A percentile compares a stretch with the other conserved stretches of the same genome.
Evolutionary conservation across 2,329 filamentous ascomycete genomes (phyloP).

Genomic region (Leptographium wingfieldii): DNA sequence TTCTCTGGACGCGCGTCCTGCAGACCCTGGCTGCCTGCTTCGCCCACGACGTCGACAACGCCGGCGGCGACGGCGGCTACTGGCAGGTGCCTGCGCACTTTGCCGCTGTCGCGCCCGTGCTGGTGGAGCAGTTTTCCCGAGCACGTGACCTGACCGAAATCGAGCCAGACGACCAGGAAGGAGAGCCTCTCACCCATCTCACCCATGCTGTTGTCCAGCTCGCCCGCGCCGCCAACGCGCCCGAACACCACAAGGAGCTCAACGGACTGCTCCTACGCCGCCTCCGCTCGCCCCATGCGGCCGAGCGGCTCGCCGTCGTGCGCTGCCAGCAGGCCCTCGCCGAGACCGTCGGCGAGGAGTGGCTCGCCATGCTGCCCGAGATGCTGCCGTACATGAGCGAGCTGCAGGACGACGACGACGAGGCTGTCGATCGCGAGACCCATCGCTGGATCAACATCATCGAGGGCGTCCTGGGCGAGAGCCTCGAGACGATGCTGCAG

Average conservation of each 20-base stretch:
- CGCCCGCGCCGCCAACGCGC: slow-evolving; percentile 66
- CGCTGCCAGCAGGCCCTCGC: slow-evolving; percentile 71
- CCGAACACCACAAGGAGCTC: slow-evolving; percentile 82
- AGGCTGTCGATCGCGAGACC: slow-evolving; percentile 80
- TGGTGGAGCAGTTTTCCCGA: slow-evolving; percentile 53
- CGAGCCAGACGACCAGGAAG: not conserved
- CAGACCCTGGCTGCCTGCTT: slow-evolving; percentile 64
- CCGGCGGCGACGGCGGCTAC: slow-evolving; percentile 33
- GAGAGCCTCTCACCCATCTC: slow-evolving; percentile 31
- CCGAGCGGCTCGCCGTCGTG: slow-evolving; percentile 69
- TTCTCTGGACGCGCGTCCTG: slow-evolving; percentile 58
- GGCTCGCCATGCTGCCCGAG: slow-evolving; percentile 81
- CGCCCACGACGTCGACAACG: slow-evolving; percentile 55
- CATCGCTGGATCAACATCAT: slow-evolving; percentile 83
- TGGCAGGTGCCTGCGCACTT: slow-evolving; percentile 92
- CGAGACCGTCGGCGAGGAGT: slow-evolving; percentile 72
- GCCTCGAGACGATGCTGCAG: slow-evolving; percentile 81
- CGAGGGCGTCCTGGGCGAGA: slow-evolving; percentile 80
- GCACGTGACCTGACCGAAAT: slow-evolving; percentile 21
- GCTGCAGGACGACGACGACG: slow-evolving; percentile 91
- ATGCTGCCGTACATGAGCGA: slow-evolving; percentile 96
- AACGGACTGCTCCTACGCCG: slow-evolving; percentile 68
- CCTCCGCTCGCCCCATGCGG: slow-evolving; percentile 52
- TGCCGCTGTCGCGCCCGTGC: slow-evolving; percentile 51
- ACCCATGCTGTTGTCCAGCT: slow-evolving; percentile 70